phyloP scores from a whole-genome alignment of 768 basidiomycete genomes.

The Clavulina sp. region DNA sequence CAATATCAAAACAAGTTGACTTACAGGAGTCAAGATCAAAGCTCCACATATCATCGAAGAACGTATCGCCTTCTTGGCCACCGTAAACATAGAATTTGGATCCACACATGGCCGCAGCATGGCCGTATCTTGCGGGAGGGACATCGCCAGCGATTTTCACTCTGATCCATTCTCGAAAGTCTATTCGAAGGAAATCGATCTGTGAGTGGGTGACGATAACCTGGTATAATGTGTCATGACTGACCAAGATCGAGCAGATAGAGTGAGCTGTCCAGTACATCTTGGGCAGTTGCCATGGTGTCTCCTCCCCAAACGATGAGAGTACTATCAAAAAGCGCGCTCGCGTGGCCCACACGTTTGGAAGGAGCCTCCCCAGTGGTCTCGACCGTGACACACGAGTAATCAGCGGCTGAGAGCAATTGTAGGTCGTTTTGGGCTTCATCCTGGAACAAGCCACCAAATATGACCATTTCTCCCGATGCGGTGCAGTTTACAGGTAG shows the following conservation, averaged over 20 bases:
- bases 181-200: no score
- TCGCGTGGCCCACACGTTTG: slow-evolving; percentile 88
- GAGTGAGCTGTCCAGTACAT: slow-evolving; percentile 78
- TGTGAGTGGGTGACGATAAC: no score
- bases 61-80: slow-evolving; percentile 87
- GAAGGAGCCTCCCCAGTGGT: slow-evolving; percentile 79
- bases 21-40: slow-evolving; percentile 90
- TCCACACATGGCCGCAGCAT: slow-evolving; percentile 83
- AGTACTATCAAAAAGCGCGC: slow-evolving; percentile 87
- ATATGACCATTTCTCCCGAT: slow-evolving; percentile 86
- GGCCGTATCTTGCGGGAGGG: slow-evolving; percentile 85
- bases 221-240: slow-evolving; percentile 19
- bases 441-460: slow-evolving; percentile 91
- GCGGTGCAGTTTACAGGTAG: slow-evolving; percentile 59
- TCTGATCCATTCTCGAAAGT: slow-evolving; percentile 87
- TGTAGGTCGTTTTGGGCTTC: slow-evolving; percentile 84
- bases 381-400: slow-evolving; percentile 65
- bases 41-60: slow-evolving; percentile 87
- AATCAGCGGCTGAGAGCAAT: slow-evolving; percentile 62
- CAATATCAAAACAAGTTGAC: slow-evolving; percentile 16
- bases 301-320: slow-evolving; percentile 98
- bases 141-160: slow-evolving; percentile 61
- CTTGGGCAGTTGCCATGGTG: slow-evolving; percentile 46
- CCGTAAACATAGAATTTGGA: slow-evolving; percentile 91
- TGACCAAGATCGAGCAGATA: slow-evolving; percentile 87